Evolutionary conservation across 768 basidiomycete species (phyloP).

Genomic region (Podaxis pistillaris): DNA sequence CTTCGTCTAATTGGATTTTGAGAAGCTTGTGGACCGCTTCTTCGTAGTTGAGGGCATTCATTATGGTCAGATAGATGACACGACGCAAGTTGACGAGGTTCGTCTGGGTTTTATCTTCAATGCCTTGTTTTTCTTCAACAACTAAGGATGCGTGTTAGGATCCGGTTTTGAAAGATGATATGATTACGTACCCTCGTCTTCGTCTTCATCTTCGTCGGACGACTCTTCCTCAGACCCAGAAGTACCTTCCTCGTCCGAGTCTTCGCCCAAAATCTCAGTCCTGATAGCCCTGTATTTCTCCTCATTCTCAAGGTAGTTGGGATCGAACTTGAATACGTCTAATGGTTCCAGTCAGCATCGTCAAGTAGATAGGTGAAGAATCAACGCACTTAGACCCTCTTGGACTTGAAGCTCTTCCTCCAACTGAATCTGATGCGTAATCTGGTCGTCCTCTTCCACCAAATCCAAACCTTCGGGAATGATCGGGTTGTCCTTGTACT

Average conservation of each 20-base stretch:
- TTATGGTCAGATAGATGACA: constrained; percentile 95
- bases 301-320: constrained; percentile 86
- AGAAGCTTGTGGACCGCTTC: constrained; percentile 98
- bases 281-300: constrained; percentile 93
- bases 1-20: constrained; percentile 88
- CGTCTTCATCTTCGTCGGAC: constrained; percentile 40
- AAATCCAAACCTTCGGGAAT: constrained; percentile 92
- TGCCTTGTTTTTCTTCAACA: constrained; percentile 80
- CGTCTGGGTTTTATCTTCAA: constrained; percentile 93
- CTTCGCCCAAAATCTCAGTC: constrained; percentile 90
- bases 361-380: neutral
- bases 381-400: constrained; percentile 83
- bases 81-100: constrained; percentile 94
- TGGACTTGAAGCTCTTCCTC: constrained; percentile 94
- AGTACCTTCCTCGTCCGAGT: constrained; percentile 64
- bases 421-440: constrained; percentile 89
- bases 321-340: constrained; percentile 97
- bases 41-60: constrained; percentile 98
- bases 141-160: constrained; percentile 31
- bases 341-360: constrained; percentile 14
- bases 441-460: constrained; percentile 97
- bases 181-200: constrained; percentile 46
- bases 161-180: neutral
- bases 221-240: constrained; percentile 64
- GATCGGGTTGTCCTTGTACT: constrained; percentile 98